These are phyloP conservation scores for Neonectria punicea DNA, from an alignment of 2,329 filamentous ascomycete genomes.

Conservation along the genomic window DNA sequence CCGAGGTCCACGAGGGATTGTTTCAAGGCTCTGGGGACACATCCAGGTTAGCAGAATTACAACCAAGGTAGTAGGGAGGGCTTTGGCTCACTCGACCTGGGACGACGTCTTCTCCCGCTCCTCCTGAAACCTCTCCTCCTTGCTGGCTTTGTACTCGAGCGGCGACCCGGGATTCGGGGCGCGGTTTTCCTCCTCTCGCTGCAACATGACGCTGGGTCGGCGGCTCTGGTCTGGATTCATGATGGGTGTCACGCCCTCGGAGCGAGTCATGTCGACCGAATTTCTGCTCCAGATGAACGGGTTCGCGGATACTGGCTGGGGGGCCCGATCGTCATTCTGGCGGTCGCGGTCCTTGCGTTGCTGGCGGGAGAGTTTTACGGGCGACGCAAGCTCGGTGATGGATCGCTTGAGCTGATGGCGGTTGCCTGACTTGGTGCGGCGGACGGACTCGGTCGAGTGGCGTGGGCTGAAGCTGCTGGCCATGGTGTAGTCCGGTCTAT, in stretches of 20 bases:
- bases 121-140: conserved; percentile 51
- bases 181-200: conserved; percentile 44
- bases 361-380: conserved; percentile 53
- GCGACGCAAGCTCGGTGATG: conserved; percentile 63
- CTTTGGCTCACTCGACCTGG: conserved; percentile 46
- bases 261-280: conserved; percentile 59
- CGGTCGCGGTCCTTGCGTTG: conserved; percentile 43
- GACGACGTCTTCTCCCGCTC: conserved; percentile 49
- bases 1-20: conserved; percentile 65
- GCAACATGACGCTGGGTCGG: conserved; percentile 53
- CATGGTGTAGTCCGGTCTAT: conserved; percentile 21
- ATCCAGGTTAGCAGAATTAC: conserved; percentile 34
- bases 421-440: conserved; percentile 43
- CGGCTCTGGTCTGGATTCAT: conserved; percentile 57
- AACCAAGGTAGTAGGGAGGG: background rate
- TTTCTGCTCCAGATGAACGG: conserved; percentile 46
- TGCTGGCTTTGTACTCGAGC: conserved; percentile 41
- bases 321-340: conserved; percentile 45
- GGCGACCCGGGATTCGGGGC: conserved; percentile 20
- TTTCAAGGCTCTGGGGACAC: conserved; percentile 57
- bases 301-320: conserved; percentile 39
- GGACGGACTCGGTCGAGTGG: conserved; percentile 38
- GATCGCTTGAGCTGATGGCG: conserved; percentile 67
- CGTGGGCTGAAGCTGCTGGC: conserved; percentile 38
- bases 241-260: conserved; percentile 57